Base-by-base conservation (phyloP, 192 early-diverging fungal genomes). In the Backusella tarrabulga region DNA sequence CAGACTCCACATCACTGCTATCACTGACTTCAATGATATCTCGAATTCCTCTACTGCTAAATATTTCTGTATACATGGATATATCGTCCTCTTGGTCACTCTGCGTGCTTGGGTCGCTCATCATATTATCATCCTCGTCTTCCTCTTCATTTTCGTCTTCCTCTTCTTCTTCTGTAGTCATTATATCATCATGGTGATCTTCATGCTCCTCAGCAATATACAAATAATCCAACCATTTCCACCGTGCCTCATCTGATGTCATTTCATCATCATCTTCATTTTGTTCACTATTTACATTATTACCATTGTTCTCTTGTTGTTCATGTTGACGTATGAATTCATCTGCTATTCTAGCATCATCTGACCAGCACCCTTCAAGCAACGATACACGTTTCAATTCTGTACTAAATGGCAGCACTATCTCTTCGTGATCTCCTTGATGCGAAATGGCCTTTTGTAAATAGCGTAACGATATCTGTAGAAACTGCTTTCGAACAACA, bases 21-120 rank as follows among this genome's bases (percentile, higher is more conserved):
- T 84, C 80, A 15, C 79, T 77, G 36, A 78, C 75, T 14, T 63
- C 56, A 63, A 63, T 63, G 9, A 63, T 63, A 26, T 63, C 9
- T 63, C 56, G 56, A 63, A 63, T 63, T 2, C 56, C 56, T 63
- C 56, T 23, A 9, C 56, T 63, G 23, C 56, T 63, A 29, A 63
- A 63, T 63, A 63, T 63, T 29, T 63, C 56, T 23, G 56, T 63
- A n/a, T 63, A 63, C 68, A 69, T 74, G 32, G 73, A 52, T 40
- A 46, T 63, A n/a, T 74, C 52, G 26, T 74, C 52, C 21, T 72
- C 71, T 19, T 46, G 4, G 23, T 34, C 54, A 26, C 70, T 77
- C 40, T 46, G 44, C 7, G 35, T 68, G 23, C 77, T 71, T 77
- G 68, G 14, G 12, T 40, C n/a, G 34, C 76, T 54, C 34, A 41